Evolutionary conservation across 306 rosid genomes (phyloP).

Genomic region (Cicer bijugum): DNA sequence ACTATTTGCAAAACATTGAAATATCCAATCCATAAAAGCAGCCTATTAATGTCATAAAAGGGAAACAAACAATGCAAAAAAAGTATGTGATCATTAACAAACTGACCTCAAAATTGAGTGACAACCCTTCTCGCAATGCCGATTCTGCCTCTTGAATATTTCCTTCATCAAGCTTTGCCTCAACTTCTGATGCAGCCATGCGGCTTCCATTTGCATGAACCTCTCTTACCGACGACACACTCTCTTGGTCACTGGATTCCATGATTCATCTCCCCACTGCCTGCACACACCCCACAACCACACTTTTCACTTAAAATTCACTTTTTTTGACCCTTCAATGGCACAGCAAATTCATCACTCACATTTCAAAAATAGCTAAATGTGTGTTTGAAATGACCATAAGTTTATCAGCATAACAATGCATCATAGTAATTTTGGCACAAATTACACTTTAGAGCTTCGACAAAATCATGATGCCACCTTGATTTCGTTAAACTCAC

Average conservation of each 20-base stretch:
- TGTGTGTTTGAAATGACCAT: not conserved
- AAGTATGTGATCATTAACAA: constrained; percentile 22
- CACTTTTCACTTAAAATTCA: constrained; percentile 44
- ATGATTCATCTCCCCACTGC: constrained; percentile 54
- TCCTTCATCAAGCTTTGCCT: constrained; percentile 90
- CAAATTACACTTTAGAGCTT: not conserved
- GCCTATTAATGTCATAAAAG: not conserved
- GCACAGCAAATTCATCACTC: constrained; percentile 5
- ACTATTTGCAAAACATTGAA: not conserved
- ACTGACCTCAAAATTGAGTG: constrained; percentile 85
- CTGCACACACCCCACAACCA: constrained; percentile 41
- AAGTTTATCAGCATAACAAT: not conserved
- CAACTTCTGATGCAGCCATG: constrained; percentile 69
- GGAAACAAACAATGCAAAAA: not conserved
- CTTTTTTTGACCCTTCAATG: constrained; percentile 34
- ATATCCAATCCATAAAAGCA: constrained; percentile 15
- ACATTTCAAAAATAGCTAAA: constrained; percentile 22
- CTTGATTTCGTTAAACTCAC: not conserved
- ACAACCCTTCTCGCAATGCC: constrained; percentile 80
- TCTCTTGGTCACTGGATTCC: constrained; percentile 61
- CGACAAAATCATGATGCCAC: not conserved
- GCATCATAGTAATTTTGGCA: not conserved
- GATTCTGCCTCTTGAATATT: constrained; percentile 91
- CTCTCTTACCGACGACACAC: constrained; percentile 50
- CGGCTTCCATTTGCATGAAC: constrained; percentile 71